phyloP scores from a whole-genome alignment of 2,329 filamentous ascomycete genomes.

The Cordyceps farinosa region DNA sequence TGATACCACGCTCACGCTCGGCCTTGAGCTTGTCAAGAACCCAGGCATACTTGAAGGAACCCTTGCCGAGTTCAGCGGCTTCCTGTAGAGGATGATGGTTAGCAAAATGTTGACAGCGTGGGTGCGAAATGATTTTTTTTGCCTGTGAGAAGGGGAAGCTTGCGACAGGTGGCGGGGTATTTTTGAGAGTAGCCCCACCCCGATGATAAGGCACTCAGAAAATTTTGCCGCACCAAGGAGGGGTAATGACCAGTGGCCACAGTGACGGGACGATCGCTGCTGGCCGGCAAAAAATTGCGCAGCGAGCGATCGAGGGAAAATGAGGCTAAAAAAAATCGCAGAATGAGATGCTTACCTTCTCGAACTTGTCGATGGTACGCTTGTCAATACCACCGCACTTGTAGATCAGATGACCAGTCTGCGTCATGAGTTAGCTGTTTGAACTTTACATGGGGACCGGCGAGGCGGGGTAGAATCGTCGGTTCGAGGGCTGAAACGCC shows the following conservation, averaged over 20 bases:
- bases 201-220: slow-evolving; percentile 26
- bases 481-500: background rate
- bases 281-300: slow-evolving; percentile 21
- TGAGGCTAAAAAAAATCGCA: slow-evolving; percentile 4
- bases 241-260: slow-evolving; percentile 23
- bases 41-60: slow-evolving; percentile 99
- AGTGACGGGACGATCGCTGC: slow-evolving; percentile 16
- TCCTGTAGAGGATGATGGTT: slow-evolving; percentile 56
- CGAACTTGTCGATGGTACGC: slow-evolving; percentile 99
- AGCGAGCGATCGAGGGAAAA: background rate
- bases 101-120: slow-evolving; percentile 17
- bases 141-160: background rate
- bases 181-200: slow-evolving; percentile 19
- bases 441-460: background rate
- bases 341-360: slow-evolving; percentile 72
- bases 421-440: slow-evolving; percentile 31
- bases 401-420: slow-evolving; percentile 94
- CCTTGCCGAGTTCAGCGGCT: slow-evolving; percentile 98
- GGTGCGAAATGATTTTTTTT: background rate
- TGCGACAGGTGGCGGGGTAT: slow-evolving; percentile 19
- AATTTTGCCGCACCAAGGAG: slow-evolving; percentile 22
- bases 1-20: slow-evolving; percentile 99
- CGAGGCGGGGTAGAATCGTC: slow-evolving; percentile 19
- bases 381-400: slow-evolving; percentile 99
- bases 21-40: slow-evolving; percentile 99